These are phyloP conservation scores for Helotiales sp. DNA, from an alignment of 2,329 filamentous ascomycete genomes.

Conservation along the genomic window DNA sequence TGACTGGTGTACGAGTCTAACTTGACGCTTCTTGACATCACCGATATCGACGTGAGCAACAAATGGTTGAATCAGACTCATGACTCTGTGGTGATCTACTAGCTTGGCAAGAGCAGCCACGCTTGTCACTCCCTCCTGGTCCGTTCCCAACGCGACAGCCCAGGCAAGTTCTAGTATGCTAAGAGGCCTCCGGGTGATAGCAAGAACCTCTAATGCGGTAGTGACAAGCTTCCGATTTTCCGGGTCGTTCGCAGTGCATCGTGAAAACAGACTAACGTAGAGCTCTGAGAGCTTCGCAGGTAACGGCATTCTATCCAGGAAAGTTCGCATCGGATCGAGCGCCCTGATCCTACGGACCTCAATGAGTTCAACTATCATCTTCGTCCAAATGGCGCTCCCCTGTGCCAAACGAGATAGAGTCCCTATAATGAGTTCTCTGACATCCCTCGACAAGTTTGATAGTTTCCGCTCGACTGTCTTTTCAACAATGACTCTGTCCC, in stretches of 20 bases:
- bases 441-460: neutral
- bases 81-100: conserved; percentile 1
- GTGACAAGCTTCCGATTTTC: conserved; percentile 5
- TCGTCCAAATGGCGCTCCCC: conserved; percentile 1
- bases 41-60: neutral
- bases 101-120: conserved; percentile 4
- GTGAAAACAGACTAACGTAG: conserved; percentile 4
- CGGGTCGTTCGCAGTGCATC: neutral
- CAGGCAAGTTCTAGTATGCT: neutral
- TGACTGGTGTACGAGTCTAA: neutral
- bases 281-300: conserved; percentile 4
- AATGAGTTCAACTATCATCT: conserved; percentile 8
- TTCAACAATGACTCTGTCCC: conserved; percentile 4
- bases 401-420: neutral
- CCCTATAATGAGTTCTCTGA: neutral
- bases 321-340: neutral
- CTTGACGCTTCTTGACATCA: conserved; percentile 2
- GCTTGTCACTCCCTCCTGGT: neutral
- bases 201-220: neutral
- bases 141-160: conserved; percentile 2
- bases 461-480: neutral
- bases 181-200: conserved; percentile 1
- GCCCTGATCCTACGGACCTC: conserved; percentile 4
- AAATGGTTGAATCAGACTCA: conserved; percentile 7
- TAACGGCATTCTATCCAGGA: neutral